Conservation (phyloP, 2,329 filamentous ascomycete species). For the Microdochium bolleyi region DNA sequence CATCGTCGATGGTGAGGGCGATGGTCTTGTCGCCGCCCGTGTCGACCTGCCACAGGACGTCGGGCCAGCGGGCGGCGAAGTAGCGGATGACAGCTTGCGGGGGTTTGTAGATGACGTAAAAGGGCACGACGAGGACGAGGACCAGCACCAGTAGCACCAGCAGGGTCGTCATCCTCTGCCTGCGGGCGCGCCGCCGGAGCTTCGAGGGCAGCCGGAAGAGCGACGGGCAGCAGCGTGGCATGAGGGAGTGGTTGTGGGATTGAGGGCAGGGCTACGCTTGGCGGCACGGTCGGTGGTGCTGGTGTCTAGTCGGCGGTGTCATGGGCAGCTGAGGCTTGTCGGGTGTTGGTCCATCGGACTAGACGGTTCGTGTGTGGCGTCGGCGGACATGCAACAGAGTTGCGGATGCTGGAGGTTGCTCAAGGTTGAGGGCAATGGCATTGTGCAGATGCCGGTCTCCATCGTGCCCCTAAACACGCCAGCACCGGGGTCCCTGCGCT, state of each 20-base stretch:
- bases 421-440: too few species aligned
- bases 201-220: slow-evolving; percentile 47
- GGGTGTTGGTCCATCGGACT: too few species aligned
- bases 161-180: slow-evolving; percentile 50
- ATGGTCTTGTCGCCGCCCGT: slow-evolving; percentile 52
- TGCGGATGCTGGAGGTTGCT: too few species aligned
- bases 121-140: slow-evolving; percentile 26
- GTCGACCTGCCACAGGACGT: slow-evolving; percentile 67
- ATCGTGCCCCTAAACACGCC: too few species aligned
- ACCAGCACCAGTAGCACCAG: slow-evolving; percentile 29
- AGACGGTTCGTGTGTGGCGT: too few species aligned
- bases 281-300: not conserved
- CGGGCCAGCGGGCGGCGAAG: slow-evolving; percentile 64
- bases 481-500: too few species aligned
- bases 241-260: slow-evolving; percentile 3
- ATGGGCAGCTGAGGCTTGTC: not conserved
- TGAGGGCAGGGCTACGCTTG: not conserved
- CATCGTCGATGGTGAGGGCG: slow-evolving; percentile 82
- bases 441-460: too few species aligned
- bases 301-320: not conserved
- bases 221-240: slow-evolving; percentile 24
- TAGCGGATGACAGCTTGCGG: slow-evolving; percentile 63
- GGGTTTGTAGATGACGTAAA: slow-evolving; percentile 76
- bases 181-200: slow-evolving; percentile 48
- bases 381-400: too few species aligned